Conservation (phyloP, 345 rosid genomes). For the Aquilaria malaccensis region DNA sequence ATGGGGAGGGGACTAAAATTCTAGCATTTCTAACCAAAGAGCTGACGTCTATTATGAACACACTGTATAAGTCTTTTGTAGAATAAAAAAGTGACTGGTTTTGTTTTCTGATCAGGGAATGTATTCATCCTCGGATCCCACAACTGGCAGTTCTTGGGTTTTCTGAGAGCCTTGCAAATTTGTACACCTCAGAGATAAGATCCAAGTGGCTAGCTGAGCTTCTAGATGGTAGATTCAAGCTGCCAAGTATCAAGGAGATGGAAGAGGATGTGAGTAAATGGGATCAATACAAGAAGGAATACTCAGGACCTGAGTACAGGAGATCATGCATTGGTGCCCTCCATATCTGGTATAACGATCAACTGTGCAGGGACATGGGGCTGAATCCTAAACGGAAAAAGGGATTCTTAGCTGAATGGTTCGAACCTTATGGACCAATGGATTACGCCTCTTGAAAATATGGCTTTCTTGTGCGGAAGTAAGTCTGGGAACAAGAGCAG, state of each 20-base stretch:
- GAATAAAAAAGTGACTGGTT: not conserved
- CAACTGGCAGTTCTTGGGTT: conserved; percentile 26
- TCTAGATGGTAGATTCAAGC: conserved; percentile 17
- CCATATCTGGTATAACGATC: conserved; percentile 26
- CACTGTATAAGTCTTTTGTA: no score
- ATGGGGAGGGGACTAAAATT: no score
- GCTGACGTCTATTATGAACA: no score
- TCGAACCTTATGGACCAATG: conserved; percentile 25
- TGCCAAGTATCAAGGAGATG: conserved; percentile 25
- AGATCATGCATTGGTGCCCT: conserved; percentile 18
- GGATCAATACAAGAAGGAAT: conserved; percentile 22
- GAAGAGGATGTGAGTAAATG: conserved; percentile 23
- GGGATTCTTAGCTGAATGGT: conserved; percentile 22
- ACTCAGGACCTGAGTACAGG: conserved; percentile 9
- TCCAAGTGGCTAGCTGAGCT: conserved; percentile 24
- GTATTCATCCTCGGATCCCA: conserved; percentile 28
- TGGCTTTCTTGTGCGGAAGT: no score
- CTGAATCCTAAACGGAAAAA: conserved; percentile 23
- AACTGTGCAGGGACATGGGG: conserved; percentile 27
- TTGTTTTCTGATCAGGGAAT: conserved; percentile 14
- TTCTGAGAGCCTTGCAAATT: conserved; percentile 16
- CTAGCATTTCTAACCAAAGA: no score
- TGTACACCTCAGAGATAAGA: conserved; percentile 21
- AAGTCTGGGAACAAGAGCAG: no score
- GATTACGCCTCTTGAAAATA: conserved; percentile 12